phyloP scores from a whole-genome alignment of 140 eudicot species.

The Bidens hawaiensis region DNA sequence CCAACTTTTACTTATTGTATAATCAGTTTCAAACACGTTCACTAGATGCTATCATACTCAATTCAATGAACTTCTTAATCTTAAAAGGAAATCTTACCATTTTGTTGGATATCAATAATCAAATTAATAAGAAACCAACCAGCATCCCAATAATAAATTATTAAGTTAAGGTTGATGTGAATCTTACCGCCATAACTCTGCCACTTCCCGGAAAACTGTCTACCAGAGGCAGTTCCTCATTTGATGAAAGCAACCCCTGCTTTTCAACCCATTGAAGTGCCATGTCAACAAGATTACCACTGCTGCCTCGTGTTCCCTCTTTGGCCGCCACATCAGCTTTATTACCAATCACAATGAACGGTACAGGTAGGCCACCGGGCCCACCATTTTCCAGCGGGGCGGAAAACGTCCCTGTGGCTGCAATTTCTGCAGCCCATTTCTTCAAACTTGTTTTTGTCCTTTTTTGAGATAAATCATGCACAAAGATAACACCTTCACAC shows the following conservation, averaged over 20 bases:
- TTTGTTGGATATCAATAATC: constrained; percentile 8
- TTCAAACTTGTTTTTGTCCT: constrained; percentile 90
- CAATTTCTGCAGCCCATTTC: constrained; percentile 94
- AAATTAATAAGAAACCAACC: background rate
- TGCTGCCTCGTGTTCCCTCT: constrained; percentile 80
- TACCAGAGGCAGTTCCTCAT: constrained; percentile 78
- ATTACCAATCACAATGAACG: constrained; percentile 89
- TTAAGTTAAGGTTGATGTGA: background rate
- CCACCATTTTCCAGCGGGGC: constrained; percentile 92
- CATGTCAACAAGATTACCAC: constrained; percentile 94
- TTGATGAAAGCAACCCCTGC: constrained; percentile 89
- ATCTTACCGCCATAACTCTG: constrained; percentile 79
- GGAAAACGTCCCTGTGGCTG: constrained; percentile 80
- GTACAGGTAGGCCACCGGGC: constrained; percentile 96
- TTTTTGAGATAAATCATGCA: constrained; percentile 88
- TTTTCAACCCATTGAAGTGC: constrained; percentile 99
- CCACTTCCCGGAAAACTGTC: constrained; percentile 87
- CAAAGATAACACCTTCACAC: constrained; percentile 81
- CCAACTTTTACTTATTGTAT: background rate
- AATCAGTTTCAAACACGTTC: constrained; percentile 10
- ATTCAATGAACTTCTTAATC: too few species aligned
- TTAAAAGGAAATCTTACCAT: too few species aligned
- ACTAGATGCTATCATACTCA: too few species aligned
- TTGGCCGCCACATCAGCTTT: constrained; percentile 92
- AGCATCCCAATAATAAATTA: background rate